Evolutionary conservation across 345 rosid genomes (phyloP).

Genomic region (Odontarrhena argentea): DNA sequence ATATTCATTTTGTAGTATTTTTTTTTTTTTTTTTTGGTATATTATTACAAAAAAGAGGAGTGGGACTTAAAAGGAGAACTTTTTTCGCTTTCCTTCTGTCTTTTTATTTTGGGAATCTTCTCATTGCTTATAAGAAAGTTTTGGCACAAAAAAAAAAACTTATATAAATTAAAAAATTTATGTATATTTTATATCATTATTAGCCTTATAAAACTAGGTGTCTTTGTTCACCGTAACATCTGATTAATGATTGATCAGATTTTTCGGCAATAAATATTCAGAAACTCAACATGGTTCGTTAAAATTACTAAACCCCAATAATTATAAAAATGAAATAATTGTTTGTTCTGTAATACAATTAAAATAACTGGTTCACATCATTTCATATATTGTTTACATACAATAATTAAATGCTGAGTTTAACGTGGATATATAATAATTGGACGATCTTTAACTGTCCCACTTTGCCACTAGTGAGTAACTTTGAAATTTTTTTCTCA

Average conservation of each 20-base stretch:
- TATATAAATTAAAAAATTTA: conserved; percentile 1
- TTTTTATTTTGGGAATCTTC: conserved; percentile 44
- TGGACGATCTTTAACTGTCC: conserved; percentile 37
- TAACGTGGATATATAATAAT: conserved; percentile 7
- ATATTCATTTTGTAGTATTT: conserved; percentile 7
- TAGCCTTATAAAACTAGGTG: neutral
- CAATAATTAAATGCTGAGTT: neutral
- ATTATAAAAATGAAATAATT: neutral
- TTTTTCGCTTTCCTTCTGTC: conserved; percentile 41
- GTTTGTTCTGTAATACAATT: neutral
- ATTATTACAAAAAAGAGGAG: conserved; percentile 30
- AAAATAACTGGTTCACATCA: neutral
- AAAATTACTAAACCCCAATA: neutral
- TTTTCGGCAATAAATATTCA: neutral
- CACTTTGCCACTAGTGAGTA: conserved; percentile 29
- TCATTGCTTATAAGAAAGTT: conserved; percentile 39
- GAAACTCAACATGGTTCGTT: neutral
- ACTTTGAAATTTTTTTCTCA: neutral
- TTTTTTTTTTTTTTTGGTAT: neutral
- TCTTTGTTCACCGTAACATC: conserved; percentile 24
- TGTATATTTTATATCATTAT: conserved; percentile 7
- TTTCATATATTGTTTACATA: neutral
- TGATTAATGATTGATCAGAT: conserved; percentile 22
- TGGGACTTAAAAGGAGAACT: conserved; percentile 40
- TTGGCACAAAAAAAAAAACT: conserved; percentile 5